phyloP scores from a whole-genome alignment of 306 rosid species.

The Fragaria nilgerrensis region DNA sequence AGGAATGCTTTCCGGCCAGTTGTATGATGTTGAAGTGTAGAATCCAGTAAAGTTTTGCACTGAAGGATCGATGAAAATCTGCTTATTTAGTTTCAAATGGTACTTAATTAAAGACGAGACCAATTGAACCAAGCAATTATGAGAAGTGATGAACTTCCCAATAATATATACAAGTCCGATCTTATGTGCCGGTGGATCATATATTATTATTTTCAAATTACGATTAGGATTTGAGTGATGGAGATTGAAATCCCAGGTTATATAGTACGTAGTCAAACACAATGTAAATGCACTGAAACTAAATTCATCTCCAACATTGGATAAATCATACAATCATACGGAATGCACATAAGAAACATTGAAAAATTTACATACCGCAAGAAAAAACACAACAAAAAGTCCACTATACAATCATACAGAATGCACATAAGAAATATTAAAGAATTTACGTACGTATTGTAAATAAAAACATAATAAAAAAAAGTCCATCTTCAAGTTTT shows the following conservation, averaged over 20 bases:
- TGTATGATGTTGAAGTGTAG: slow-evolving; percentile 6
- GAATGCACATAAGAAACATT: too few species aligned
- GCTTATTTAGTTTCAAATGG: not conserved
- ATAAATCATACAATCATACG: too few species aligned
- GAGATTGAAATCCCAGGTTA: not conserved
- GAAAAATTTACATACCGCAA: too few species aligned
- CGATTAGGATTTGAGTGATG: not conserved
- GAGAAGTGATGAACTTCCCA: not conserved
- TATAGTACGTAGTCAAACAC: not conserved
- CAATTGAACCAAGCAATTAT: not conserved
- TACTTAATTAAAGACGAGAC: not conserved
- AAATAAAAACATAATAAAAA: too few species aligned
- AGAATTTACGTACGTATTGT: too few species aligned
- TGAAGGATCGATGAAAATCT: not conserved
- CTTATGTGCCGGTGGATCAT: not conserved
- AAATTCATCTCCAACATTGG: not conserved
- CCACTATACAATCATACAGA: too few species aligned
- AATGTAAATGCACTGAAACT: not conserved
- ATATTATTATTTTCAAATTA: not conserved
- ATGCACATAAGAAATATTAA: too few species aligned
- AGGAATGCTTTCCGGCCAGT: not conserved
- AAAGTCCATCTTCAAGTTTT: too few species aligned
- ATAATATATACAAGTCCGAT: not conserved
- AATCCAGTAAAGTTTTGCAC: not conserved
- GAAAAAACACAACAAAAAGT: too few species aligned